Evolutionary conservation across 352 stramenopile species (phyloP), one percentile per base, ranked within the genome.

Genomic region (Blastocystis sp.): DNA sequence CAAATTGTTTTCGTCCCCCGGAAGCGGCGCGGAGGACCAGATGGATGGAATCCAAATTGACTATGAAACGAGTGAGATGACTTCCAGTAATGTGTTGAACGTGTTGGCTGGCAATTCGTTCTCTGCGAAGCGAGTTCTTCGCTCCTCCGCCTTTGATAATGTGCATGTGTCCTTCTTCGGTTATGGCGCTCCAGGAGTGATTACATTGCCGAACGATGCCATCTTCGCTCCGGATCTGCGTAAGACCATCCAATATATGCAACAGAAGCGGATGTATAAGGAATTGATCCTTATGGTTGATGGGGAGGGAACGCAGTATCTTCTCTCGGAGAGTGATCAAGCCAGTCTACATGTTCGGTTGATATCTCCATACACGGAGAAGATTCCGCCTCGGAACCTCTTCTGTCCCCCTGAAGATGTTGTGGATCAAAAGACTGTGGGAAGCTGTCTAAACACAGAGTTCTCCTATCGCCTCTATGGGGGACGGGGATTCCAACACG

Each of bases 351-450:
- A 81, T 42, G 48, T 81, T 6, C 27, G 38, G 46, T 46, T 81
- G 29, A 24, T 57, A 7, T 64, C 46, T 46, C 69, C 69, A 24
- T 59, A 53, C 46, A 64, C 69, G 1, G 42, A 64, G 4, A 42
- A 59, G 14, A 27, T 81, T 14, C 34, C 36, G n/a, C 61, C 61
- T 64, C 69, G 44, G 16, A 81, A 81, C 42, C 27, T 81, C 24
- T 81, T 81, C 46, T 81, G 69, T 81, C 69, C 69, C 27, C 69
- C 69, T 32, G 6, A 81, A 27, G 69, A 81, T 64, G 21, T 63
- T 61, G 51, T 81, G 14, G 18, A 46, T 29, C 44, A 32, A 24
- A 65, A 34, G 24, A 46, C n/a, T 11, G 63, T 81, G 21, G 69
- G 69, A 8, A 64, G 44, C 38, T 81, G 69, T 44, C 9, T 81